Evolutionary conservation across 768 basidiomycete genomes (phyloP).

Genomic region (Tricholoma sp.): DNA sequence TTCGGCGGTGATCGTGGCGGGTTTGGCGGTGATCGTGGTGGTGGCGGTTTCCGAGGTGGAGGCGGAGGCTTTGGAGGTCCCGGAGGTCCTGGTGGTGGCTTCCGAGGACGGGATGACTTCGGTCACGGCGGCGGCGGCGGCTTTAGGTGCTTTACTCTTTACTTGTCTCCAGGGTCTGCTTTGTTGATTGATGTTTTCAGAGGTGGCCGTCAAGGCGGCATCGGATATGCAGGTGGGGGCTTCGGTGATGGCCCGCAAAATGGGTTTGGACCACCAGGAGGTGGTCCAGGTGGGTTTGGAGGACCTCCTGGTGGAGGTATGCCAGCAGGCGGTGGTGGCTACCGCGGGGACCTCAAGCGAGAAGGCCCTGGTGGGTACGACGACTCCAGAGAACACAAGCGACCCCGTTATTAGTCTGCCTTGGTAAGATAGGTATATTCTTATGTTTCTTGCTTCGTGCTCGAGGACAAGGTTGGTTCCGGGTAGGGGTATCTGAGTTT

Average conservation of each 20-base stretch:
- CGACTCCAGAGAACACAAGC: conserved; percentile 69
- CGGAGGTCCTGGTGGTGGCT: conserved; percentile 33
- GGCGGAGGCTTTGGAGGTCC: conserved; percentile 33
- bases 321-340: conserved; percentile 48
- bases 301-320: conserved; percentile 37
- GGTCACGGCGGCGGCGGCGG: conserved; percentile 28
- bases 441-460: not conserved
- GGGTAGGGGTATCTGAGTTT: conserved; percentile 13
- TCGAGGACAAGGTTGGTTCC: conserved; percentile 4
- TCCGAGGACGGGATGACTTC: conserved; percentile 33
- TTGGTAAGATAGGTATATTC: conserved; percentile 13
- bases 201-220: conserved; percentile 67
- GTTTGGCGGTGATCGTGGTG: conserved; percentile 36
- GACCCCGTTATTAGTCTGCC: conserved; percentile 64
- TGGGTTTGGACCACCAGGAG: conserved; percentile 38
- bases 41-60: conserved; percentile 30
- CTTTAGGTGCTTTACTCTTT: conserved; percentile 38
- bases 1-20: conserved; percentile 41
- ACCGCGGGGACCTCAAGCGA: conserved; percentile 72
- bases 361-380: conserved; percentile 75
- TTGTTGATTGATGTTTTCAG: conserved; percentile 22
- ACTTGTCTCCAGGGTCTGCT: not conserved
- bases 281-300: conserved; percentile 34
- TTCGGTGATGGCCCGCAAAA: conserved; percentile 48
- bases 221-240: conserved; percentile 64